Evolutionary conservation across 441 rosid genomes (phyloP).

Genomic region (Erodium chrysanthum): DNA sequence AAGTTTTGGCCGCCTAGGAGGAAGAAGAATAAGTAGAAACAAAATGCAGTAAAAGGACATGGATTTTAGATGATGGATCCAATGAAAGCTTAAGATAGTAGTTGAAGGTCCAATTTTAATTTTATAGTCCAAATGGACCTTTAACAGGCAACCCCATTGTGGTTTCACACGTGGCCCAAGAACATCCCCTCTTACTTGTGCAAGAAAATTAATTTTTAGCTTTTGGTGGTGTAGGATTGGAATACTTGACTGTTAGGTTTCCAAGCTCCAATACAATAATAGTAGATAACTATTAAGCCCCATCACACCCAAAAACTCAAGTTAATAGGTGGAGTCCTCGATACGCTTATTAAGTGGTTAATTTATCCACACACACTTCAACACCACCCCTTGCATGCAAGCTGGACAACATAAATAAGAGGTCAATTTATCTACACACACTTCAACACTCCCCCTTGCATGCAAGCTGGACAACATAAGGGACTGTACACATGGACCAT

Average conservation of each 20-base stretch:
- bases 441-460: too few relatives aligned
- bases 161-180: not conserved
- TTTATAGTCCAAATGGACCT: not conserved
- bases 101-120: not conserved
- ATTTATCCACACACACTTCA: too few relatives aligned
- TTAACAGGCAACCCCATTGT: not conserved
- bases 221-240: not conserved
- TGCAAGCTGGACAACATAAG: too few relatives aligned
- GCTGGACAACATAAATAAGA: too few relatives aligned
- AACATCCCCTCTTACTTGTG: not conserved
- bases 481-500: too few relatives aligned
- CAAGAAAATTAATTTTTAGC: not conserved
- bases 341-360: too few relatives aligned
- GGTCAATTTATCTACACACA: too few relatives aligned
- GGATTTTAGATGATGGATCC: not conserved
- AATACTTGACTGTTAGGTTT: not conserved
- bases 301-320: too few relatives aligned
- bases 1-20: slow-evolving; percentile 54
- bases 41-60: not conserved
- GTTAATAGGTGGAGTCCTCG: too few relatives aligned
- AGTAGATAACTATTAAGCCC: too few relatives aligned
- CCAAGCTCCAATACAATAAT: not conserved
- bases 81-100: not conserved
- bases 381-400: too few relatives aligned
- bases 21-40: slow-evolving; percentile 14